A percentile compares a stretch with the other conserved stretches of the same genome.
Conservation (phyloP, 2,329 filamentous ascomycete genomes). For the Penicillium fuscoglaucum region DNA sequence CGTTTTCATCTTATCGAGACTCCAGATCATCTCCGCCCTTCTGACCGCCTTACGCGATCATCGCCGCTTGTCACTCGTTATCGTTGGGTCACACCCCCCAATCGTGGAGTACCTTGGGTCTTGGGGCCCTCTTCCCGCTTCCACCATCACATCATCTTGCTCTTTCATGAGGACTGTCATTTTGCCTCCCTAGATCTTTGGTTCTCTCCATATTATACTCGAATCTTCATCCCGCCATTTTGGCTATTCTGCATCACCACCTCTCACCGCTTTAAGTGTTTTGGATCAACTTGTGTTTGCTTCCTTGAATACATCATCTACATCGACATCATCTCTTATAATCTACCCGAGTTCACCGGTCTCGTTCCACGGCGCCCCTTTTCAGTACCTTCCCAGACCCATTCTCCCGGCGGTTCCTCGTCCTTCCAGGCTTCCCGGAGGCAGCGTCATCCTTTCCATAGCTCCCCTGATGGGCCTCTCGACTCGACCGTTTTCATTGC, state of each 20-base stretch:
- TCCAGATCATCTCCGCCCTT: slow-evolving; percentile 28
- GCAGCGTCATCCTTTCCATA: slow-evolving; percentile 17
- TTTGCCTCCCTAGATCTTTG: slow-evolving; percentile 5
- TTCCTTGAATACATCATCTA: slow-evolving; percentile 1
- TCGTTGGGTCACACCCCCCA: slow-evolving; percentile 32
- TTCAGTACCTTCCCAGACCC: slow-evolving; percentile 11
- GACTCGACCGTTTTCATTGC: slow-evolving; percentile 25
- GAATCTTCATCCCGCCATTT: slow-evolving; percentile 1
- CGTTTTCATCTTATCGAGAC: slow-evolving; percentile 6
- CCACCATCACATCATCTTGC: slow-evolving; percentile 35
- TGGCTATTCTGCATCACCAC: background rate
- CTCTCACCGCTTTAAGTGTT: slow-evolving; percentile 8
- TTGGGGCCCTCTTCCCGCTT: slow-evolving; percentile 16
- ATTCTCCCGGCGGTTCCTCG: slow-evolving; percentile 18
- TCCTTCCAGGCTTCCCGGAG: slow-evolving; percentile 17
- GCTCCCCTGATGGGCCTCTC: slow-evolving; percentile 38
- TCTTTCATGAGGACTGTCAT: slow-evolving; percentile 20
- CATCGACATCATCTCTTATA: slow-evolving; percentile 7
- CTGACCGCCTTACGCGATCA: slow-evolving; percentile 36
- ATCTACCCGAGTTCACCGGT: slow-evolving; percentile 8
- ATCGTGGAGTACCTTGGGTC: slow-evolving; percentile 29
- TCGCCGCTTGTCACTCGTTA: slow-evolving; percentile 32
- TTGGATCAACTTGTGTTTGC: slow-evolving; percentile 6
- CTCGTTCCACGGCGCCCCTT: slow-evolving; percentile 21
- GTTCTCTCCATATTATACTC: slow-evolving; percentile 6